phyloP scores from a whole-genome alignment of 352 stramenopile genomes.

The Phytophthora uliginosa region DNA sequence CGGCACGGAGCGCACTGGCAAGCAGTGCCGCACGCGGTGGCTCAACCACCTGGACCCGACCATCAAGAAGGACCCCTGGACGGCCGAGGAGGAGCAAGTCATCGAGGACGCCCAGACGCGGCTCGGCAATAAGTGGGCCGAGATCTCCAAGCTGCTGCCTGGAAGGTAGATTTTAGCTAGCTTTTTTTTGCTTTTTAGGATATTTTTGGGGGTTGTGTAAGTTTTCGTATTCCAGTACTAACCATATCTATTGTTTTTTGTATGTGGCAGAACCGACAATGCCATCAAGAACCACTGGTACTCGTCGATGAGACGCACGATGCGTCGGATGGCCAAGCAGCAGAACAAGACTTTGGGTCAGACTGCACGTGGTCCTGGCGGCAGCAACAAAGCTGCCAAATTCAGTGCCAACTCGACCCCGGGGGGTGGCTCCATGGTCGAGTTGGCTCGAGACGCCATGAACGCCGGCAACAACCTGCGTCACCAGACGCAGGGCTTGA shows the following conservation, averaged over 20 bases:
- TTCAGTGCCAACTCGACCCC: conserved; percentile 38
- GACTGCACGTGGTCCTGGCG: conserved; percentile 7
- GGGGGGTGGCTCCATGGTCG: conserved; percentile 31
- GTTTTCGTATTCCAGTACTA: background rate
- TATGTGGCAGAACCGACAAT: conserved; percentile 77
- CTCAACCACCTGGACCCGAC: conserved; percentile 88
- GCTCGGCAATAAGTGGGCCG: conserved; percentile 98
- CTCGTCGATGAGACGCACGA: conserved; percentile 92
- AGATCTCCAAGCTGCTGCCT: conserved; percentile 98
- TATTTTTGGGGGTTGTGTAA: too few species aligned
- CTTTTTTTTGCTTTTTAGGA: conserved; percentile 1
- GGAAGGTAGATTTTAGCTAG: conserved; percentile 62
- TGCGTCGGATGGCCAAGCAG: conserved; percentile 91
- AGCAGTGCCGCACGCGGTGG: conserved; percentile 87
- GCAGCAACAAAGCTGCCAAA: conserved; percentile 39
- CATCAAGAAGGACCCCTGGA: conserved; percentile 92
- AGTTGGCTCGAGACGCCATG: conserved; percentile 40
- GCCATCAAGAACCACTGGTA: conserved; percentile 95
- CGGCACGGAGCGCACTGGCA: conserved; percentile 86
- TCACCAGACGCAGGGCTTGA: conserved; percentile 56
- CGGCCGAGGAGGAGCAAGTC: conserved; percentile 90
- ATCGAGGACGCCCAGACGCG: conserved; percentile 92
- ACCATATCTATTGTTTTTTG: background rate
- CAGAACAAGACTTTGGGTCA: conserved; percentile 78
- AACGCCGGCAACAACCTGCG: conserved; percentile 44